These are phyloP conservation scores for Rhizophagus sp. DNA, from an alignment of 192 early-diverging fungal species.

Conservation along the genomic window DNA sequence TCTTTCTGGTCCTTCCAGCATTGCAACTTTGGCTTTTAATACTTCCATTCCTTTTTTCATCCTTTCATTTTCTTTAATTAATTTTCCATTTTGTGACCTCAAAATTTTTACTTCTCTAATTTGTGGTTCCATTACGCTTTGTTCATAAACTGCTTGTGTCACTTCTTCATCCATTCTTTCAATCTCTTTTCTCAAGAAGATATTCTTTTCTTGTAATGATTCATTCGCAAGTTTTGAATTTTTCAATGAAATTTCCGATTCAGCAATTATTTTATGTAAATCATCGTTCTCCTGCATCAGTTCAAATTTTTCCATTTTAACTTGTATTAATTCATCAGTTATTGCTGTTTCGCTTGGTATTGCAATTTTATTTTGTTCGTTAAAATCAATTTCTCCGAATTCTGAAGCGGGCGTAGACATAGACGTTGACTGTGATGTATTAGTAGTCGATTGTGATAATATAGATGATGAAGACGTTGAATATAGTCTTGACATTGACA, in stretches of 20 bases:
- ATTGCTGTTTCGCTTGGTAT: constrained; percentile 2
- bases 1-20: not conserved
- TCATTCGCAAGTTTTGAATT: constrained; percentile 37
- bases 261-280: constrained; percentile 24
- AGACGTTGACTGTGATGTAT: not conserved
- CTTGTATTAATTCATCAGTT: constrained; percentile 37
- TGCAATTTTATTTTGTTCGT: constrained; percentile 5
- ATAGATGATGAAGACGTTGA: not conserved
- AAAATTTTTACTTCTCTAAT: constrained; percentile 13
- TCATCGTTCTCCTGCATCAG: not conserved
- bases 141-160: constrained; percentile 23
- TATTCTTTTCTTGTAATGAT: constrained; percentile 36
- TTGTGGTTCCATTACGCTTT: constrained; percentile 29
- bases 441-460: not conserved
- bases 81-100: constrained; percentile 8
- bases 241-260: constrained; percentile 30
- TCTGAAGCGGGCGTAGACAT: not conserved
- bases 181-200: constrained; percentile 33
- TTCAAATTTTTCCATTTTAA: constrained; percentile 41
- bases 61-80: constrained; percentile 29
- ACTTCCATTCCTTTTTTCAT: constrained; percentile 29
- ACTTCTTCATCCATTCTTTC: constrained; percentile 36
- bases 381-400: not conserved
- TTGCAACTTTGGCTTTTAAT: not conserved
- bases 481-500: not conserved